Evolutionary conservation across 2,329 filamentous ascomycete species (phyloP).

Genomic region (Aspergillus sp.): DNA sequence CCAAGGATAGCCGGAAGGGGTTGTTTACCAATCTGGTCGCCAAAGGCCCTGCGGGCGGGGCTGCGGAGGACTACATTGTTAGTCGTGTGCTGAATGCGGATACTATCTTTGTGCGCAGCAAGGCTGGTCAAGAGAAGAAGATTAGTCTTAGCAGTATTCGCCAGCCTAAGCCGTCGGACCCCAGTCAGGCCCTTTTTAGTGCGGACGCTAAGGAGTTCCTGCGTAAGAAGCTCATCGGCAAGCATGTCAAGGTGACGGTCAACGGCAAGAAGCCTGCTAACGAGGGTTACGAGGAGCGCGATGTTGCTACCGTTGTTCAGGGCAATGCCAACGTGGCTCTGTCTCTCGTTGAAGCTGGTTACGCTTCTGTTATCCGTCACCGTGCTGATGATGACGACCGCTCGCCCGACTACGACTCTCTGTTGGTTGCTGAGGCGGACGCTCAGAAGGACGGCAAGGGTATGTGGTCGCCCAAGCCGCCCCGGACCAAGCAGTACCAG

Average conservation of each 20-base stretch:
- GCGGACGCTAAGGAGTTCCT: conserved; percentile 95
- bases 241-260: conserved; percentile 82
- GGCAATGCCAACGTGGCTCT: conserved; percentile 84
- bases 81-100: conserved; percentile 82
- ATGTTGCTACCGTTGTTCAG: conserved; percentile 80
- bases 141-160: conserved; percentile 89
- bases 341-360: conserved; percentile 81
- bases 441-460: conserved; percentile 87
- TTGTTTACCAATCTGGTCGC: conserved; percentile 75
- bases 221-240: conserved; percentile 88
- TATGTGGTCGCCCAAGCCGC: conserved; percentile 87
- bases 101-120: conserved; percentile 78
- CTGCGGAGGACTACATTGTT: conserved; percentile 72
- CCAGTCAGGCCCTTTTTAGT: conserved; percentile 78
- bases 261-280: conserved; percentile 85
- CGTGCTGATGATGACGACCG: conserved; percentile 90
- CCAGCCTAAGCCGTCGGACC: conserved; percentile 82
- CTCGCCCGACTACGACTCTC: conserved; percentile 78
- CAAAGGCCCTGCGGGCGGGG: conserved; percentile 48
- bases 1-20: conserved; percentile 68
- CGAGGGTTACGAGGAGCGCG: conserved; percentile 87
- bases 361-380: conserved; percentile 89
- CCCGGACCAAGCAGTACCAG: conserved; percentile 72
- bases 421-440: conserved; percentile 39
- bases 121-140: conserved; percentile 77